These are phyloP conservation scores for Volvox carteri DNA, from an alignment of 163 green algal genomes.

Conservation along the genomic window DNA sequence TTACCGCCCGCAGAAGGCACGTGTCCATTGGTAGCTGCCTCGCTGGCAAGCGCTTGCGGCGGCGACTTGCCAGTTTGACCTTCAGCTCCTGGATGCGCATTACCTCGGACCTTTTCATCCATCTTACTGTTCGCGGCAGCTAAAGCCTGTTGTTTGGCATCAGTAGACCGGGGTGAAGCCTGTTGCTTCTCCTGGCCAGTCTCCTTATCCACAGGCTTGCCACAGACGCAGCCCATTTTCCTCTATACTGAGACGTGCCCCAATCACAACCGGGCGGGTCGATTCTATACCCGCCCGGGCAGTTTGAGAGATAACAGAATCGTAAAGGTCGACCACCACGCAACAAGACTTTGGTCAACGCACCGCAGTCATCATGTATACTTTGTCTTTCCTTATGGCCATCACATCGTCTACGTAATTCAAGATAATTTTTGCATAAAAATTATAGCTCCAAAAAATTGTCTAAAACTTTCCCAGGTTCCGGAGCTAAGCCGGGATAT, in stretches of 20 bases:
- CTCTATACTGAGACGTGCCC: not conserved
- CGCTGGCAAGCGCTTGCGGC: slow-evolving; percentile 4
- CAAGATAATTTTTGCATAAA: no score
- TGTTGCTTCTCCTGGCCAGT: not conserved
- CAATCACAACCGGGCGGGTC: not conserved
- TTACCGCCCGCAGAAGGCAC: not conserved
- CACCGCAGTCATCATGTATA: no score
- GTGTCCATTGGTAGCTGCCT: not conserved
- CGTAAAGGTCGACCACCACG: no score
- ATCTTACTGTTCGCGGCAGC: no score
- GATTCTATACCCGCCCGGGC: no score
- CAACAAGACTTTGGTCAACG: no score
- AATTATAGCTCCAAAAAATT: no score
- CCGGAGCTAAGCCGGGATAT: no score
- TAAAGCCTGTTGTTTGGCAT: not conserved
- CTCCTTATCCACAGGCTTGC: slow-evolving; percentile 16
- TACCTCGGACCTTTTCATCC: no score
- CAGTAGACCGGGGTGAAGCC: not conserved
- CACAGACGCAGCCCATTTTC: slow-evolving; percentile 33
- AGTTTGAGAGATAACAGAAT: no score
- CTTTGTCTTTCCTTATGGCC: not conserved
- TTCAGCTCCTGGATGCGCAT: no score
- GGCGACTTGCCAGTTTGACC: not conserved
- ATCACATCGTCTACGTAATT: not conserved
- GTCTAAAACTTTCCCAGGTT: not conserved